Conservation (phyloP, 2,329 filamentous ascomycete species). For the Knoxdaviesia capensis region DNA sequence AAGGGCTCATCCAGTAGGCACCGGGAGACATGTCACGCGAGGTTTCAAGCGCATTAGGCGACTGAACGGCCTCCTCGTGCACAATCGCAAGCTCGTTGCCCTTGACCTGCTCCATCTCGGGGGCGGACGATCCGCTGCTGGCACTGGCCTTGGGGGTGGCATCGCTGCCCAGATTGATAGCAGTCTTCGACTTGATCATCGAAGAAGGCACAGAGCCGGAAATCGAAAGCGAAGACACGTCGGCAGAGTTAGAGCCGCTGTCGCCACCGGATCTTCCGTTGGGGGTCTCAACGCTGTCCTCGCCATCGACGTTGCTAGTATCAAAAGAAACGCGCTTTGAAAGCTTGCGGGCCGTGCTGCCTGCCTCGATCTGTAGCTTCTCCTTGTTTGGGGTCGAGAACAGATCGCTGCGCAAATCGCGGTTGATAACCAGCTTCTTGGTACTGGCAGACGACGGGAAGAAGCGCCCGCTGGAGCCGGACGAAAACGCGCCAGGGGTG, state of each 20-base stretch:
- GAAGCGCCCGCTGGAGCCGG: conserved; percentile 40
- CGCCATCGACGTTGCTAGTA: conserved; percentile 27
- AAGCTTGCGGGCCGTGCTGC: conserved; percentile 29
- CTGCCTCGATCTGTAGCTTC: conserved; percentile 17
- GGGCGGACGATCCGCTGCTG: conserved; percentile 14
- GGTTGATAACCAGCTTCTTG: conserved; percentile 86
- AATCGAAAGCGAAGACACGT: too few species aligned
- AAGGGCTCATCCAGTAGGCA: conserved; percentile 72
- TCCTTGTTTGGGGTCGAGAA: conserved; percentile 41
- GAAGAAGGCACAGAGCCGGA: not conserved
- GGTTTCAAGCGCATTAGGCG: conserved; percentile 9
- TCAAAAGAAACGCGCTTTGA: conserved; percentile 91
- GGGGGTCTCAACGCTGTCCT: conserved; percentile 17
- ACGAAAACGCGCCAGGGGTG: conserved; percentile 65
- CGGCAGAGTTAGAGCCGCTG: too few species aligned
- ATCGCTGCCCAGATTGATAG: conserved; percentile 9
- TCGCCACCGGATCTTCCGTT: conserved; percentile 2
- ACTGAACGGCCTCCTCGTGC: conserved; percentile 42
- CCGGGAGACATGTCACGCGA: conserved; percentile 36
- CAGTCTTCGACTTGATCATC: conserved; percentile 1
- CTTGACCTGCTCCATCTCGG: conserved; percentile 52
- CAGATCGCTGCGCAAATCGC: conserved; percentile 56
- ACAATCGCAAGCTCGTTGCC: conserved; percentile 64
- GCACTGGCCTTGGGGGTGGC: conserved; percentile 2
- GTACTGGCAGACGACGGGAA: conserved; percentile 50